These are phyloP conservation scores for Gyromitra esculenta DNA, from an alignment of 2,329 filamentous ascomycete species.

Conservation along the genomic window DNA sequence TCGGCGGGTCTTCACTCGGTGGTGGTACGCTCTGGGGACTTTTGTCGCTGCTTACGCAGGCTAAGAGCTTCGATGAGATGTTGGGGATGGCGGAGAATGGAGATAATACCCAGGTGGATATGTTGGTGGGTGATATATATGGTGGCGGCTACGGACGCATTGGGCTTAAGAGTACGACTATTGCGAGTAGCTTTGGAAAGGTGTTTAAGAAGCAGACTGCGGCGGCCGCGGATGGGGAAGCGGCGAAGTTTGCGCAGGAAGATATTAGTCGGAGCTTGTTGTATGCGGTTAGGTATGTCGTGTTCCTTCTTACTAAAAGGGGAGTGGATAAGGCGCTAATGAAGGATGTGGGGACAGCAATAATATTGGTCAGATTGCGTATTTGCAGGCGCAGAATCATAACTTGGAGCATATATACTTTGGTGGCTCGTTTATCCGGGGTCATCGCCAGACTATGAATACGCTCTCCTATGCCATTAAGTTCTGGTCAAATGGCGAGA, in stretches of 20 bases:
- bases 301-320: neutral
- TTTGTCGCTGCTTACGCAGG: slow-evolving; percentile 89
- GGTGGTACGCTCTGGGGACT: slow-evolving; percentile 98
- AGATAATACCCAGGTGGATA: slow-evolving; percentile 92
- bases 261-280: slow-evolving; percentile 92
- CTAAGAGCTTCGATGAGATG: slow-evolving; percentile 94
- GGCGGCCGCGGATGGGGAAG: slow-evolving; percentile 68
- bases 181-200: slow-evolving; percentile 95
- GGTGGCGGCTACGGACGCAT: slow-evolving; percentile 96
- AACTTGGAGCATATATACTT: slow-evolving; percentile 94
- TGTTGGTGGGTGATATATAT: slow-evolving; percentile 98
- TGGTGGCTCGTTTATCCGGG: slow-evolving; percentile 94
- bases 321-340: slow-evolving; percentile 49
- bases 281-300: slow-evolving; percentile 77
- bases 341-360: slow-evolving; percentile 69
- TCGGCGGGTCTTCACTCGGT: slow-evolving; percentile 92
- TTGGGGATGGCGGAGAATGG: slow-evolving; percentile 87
- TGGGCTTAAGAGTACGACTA: slow-evolving; percentile 92
- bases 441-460: slow-evolving; percentile 94
- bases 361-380: slow-evolving; percentile 98
- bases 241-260: slow-evolving; percentile 72
- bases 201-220: slow-evolving; percentile 78
- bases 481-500: slow-evolving; percentile 94
- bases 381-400: slow-evolving; percentile 96
- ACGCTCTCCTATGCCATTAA: slow-evolving; percentile 95